Evolutionary conservation across 768 basidiomycete genomes (phyloP).

Genomic region (Amanita pallidorosea): DNA sequence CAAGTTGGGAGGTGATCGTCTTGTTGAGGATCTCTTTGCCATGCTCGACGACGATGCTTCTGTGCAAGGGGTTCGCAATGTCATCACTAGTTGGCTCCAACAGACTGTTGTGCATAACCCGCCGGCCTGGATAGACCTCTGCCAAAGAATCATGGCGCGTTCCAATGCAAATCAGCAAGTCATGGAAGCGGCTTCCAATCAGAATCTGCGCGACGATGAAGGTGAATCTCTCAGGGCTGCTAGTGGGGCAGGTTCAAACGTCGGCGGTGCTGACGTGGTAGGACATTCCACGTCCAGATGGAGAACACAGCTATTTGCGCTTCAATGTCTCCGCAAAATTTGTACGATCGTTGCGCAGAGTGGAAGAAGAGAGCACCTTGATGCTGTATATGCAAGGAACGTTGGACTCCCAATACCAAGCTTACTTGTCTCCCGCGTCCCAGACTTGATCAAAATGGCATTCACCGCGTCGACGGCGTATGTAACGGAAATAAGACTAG

Average conservation of each 20-base stretch:
- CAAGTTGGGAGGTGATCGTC: slow-evolving; percentile 82
- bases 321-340: slow-evolving; percentile 89
- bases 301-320: slow-evolving; percentile 92
- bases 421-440: slow-evolving; percentile 74
- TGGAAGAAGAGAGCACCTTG: slow-evolving; percentile 75
- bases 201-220: slow-evolving; percentile 76
- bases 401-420: slow-evolving; percentile 43
- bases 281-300: slow-evolving; percentile 65
- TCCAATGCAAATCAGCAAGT: slow-evolving; percentile 80
- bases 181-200: slow-evolving; percentile 46
- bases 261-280: slow-evolving; percentile 7
- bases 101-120: slow-evolving; percentile 90
- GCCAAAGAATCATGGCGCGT: slow-evolving; percentile 93
- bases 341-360: slow-evolving; percentile 65
- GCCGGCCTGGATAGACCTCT: slow-evolving; percentile 96
- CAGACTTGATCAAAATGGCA: slow-evolving; percentile 94
- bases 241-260: slow-evolving; percentile 6
- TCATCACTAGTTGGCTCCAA: slow-evolving; percentile 88
- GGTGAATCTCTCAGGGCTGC: slow-evolving; percentile 61
- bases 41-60: slow-evolving; percentile 93
- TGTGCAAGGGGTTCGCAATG: slow-evolving; percentile 86
- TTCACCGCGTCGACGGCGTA: slow-evolving; percentile 96
- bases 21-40: slow-evolving; percentile 91
- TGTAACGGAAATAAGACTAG: slow-evolving; percentile 88
- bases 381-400: slow-evolving; percentile 57